Percentiles rank a stretch among this genome's conserved stretches.
phyloP scores from a whole-genome alignment of 202 grass and related monocot species.

The Elaeis oleifera region DNA sequence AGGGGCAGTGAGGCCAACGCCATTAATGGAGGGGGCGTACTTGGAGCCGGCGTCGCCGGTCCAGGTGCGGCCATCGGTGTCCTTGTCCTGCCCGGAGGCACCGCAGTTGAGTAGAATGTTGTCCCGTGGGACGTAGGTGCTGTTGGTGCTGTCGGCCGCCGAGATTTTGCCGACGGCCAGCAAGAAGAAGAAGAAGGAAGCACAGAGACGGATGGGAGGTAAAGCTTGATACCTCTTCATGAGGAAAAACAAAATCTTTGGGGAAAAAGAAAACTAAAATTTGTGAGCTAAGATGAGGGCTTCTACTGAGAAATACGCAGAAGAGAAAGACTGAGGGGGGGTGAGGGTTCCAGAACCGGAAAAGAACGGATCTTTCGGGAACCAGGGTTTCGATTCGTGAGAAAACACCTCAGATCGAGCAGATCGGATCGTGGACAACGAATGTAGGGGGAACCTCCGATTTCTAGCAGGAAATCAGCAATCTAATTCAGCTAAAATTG shows the following conservation, averaged over 20 bases:
- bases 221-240: neutral
- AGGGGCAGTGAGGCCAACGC: neutral
- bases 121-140: neutral
- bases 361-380: no score
- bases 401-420: no score
- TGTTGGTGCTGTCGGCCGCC: neutral
- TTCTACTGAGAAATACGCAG: no score
- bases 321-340: no score
- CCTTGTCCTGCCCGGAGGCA: neutral
- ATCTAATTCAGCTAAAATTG: no score
- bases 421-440: no score
- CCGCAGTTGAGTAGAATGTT: slow-evolving; percentile 13
- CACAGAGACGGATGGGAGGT: neutral
- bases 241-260: neutral
- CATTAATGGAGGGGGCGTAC: neutral
- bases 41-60: slow-evolving; percentile 9
- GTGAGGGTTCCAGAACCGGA: no score
- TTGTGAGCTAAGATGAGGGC: no score
- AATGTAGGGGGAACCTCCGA: no score
- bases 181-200: neutral
- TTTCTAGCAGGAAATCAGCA: no score
- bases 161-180: neutral
- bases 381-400: no score
- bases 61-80: neutral
- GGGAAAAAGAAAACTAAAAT: no score